These are phyloP conservation scores for Poronia punctata DNA, from an alignment of 495 filamentous ascomycete genomes.

Conservation along the genomic window DNA sequence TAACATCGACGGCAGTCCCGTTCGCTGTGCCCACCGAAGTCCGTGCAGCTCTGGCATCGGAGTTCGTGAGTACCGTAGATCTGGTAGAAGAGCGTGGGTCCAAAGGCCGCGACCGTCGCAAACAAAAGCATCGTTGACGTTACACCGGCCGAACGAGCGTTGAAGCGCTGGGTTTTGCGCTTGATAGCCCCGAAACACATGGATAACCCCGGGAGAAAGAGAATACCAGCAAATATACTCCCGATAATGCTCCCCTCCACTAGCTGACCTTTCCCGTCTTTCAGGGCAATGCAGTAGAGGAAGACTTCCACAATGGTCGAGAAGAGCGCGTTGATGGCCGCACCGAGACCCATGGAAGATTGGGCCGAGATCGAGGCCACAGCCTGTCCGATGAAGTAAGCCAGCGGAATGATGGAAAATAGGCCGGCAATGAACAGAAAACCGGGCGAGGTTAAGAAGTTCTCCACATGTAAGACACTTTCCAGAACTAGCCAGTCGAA, in stretches of 20 bases:
- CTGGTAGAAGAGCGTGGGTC: slow-evolving; percentile 97
- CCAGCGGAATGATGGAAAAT: slow-evolving; percentile 91
- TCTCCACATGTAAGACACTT: slow-evolving; percentile 57
- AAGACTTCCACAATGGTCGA: slow-evolving; percentile 98
- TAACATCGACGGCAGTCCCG: slow-evolving; percentile 86
- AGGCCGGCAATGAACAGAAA: slow-evolving; percentile 81
- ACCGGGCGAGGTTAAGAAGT: slow-evolving; percentile 66
- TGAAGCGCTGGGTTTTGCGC: slow-evolving; percentile 97
- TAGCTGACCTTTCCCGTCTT: slow-evolving; percentile 83
- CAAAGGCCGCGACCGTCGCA: slow-evolving; percentile 93
- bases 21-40: slow-evolving; percentile 29
- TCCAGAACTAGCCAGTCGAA: slow-evolving; percentile 81
- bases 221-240: slow-evolving; percentile 93
- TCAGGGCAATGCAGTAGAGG: slow-evolving; percentile 91
- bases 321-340: slow-evolving; percentile 97
- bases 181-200: slow-evolving; percentile 99
- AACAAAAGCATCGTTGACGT: slow-evolving; percentile 98
- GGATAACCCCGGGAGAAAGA: slow-evolving; percentile 92
- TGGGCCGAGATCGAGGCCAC: slow-evolving; percentile 99
- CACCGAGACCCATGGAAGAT: slow-evolving; percentile 98
- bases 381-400: slow-evolving; percentile 98
- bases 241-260: slow-evolving; percentile 97
- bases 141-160: slow-evolving; percentile 92
- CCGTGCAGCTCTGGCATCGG: slow-evolving; percentile 70
- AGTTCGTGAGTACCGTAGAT: slow-evolving; percentile 97